Percentiles rank a stretch among this genome's conserved stretches.
phyloP scores from a whole-genome alignment of 2,329 filamentous ascomycete species.

The Hypoxylon sp. region DNA sequence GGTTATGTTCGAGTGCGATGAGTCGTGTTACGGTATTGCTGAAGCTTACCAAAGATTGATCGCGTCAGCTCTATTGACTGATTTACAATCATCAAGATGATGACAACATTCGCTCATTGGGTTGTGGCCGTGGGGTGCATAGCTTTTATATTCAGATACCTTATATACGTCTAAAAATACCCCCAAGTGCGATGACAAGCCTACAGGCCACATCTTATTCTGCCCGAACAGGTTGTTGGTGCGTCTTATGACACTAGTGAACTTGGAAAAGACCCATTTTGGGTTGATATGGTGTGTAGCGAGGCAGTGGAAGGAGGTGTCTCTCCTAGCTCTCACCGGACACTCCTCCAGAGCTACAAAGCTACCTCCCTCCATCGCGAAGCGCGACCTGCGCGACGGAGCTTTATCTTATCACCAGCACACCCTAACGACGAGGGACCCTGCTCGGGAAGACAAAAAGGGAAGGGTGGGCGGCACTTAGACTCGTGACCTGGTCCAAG shows the following conservation, averaged over 20 bases:
- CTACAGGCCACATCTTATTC: constrained; percentile 39
- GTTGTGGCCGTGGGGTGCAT: constrained; percentile 40
- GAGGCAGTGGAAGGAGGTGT: constrained; percentile 45
- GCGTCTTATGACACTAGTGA: constrained; percentile 54
- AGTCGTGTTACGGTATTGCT: constrained; percentile 16
- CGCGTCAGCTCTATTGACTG: constrained; percentile 28
- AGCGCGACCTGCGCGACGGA: constrained; percentile 41
- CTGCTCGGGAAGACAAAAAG: constrained; percentile 45
- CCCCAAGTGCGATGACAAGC: constrained; percentile 37
- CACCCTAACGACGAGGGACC: constrained; percentile 45
- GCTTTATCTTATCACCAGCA: constrained; percentile 51
- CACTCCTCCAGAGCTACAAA: constrained; percentile 41
- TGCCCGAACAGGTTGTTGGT: constrained; percentile 43
- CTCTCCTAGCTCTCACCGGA: constrained; percentile 49
- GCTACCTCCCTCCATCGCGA: constrained; percentile 36
- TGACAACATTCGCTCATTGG: constrained; percentile 43
- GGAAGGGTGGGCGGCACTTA: constrained; percentile 51
- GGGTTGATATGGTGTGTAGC: constrained; percentile 51
- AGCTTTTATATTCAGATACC: constrained; percentile 44
- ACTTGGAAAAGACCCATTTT: constrained; percentile 44
- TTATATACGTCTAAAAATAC: constrained; percentile 46
- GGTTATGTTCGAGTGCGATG: constrained; percentile 11
- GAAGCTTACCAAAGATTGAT: constrained; percentile 20
- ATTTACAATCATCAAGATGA: constrained; percentile 34
- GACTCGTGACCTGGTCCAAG: constrained; percentile 54